Evolutionary conservation across 2,329 filamentous ascomycete species (phyloP), one percentile per base, ranked within the genome.

Genomic region (Uncinocarpus reesii): DNA sequence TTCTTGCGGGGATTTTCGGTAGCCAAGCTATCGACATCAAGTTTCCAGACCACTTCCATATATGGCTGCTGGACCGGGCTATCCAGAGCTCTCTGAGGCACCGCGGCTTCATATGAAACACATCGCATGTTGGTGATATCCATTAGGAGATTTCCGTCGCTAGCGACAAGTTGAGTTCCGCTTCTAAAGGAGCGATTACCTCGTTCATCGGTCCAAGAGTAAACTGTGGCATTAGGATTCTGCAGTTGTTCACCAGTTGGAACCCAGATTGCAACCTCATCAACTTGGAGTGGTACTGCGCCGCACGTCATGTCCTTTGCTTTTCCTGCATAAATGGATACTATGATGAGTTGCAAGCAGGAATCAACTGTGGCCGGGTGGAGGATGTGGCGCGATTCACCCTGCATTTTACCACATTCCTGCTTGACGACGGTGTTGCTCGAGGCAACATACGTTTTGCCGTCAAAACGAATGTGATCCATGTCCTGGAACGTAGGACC

Each of bases 401-500:
- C 23, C 24, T 40, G 28, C 16, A 37, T 40, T n/a, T 18, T 28
- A 7, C 40, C 35, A 15, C 23, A 29, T 13, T 44, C 20, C 10
- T 43, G 13, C 8, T 49, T 26, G 20, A 42, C 26, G 8, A 28
- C 18, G 2, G 31, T 49, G 6, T 21, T 34, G 4, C 26, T 20
- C 7, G 41, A 10, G 13, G 47, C 42, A 6, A 13, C 23, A 32
- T 18, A 8, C 20, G 10, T 24, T 15, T 37, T 28, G 1, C 21
- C 31, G n/a, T 49, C 42, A 2, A 23, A 35, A 1, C n/a, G 29
- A 18, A 50, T 47, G 10, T 35, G 7, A 11, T 36, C 28, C 35
- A 50, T 32, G 4, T 24, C 29, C 18, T 32, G 42, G 29, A 50
- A 50, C 7, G 42, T 13, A 23, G 42, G 48, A 13, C 48, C 48